Evolutionary conservation across 345 rosid species (phyloP), one percentile per base, ranked within the genome.

Genomic region (Eutrema japonicum): DNA sequence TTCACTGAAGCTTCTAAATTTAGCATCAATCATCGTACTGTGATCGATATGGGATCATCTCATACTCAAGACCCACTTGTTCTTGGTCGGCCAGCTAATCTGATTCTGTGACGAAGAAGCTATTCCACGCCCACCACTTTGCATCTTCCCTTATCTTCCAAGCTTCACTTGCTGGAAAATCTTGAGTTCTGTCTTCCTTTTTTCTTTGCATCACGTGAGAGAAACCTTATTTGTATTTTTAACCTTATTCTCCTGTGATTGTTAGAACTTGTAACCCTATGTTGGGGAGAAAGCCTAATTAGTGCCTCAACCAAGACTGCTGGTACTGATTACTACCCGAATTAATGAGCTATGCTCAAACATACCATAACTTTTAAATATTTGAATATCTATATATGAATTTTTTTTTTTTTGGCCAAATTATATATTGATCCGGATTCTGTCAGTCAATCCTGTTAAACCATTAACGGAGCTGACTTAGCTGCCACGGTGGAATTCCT

Each of bases 51-150:
- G 36, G 43, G 35, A 49, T 46, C 12, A 5, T 61, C 26, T 51
- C 33, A 43, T 29, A 50, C 10, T 50, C 33, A 50, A 50, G 60
- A 30, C 60, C 52, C n/a, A 27, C 11, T 51, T 72, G 69, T 51
- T 62, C 27, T 33, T 50, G 76, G 3, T 43, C 48, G 55, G 52
- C 22, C 55, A n/a, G 29, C n/a, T 64, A 55, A 27, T 36, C 40
- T 54, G 42, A 64, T 37, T n/a, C 38, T 73, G 49, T 73, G 57
- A 55, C 8, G 77, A 55, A 64, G 51, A 65, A 56, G 72, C 9
- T 66, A 57, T 41, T 66, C 29, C 66, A 56, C 1, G 12, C 52
- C 45, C 12, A 57, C 52, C 43, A 56, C 46, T 10, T 54, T 22
- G 13, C 7, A 11, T 68, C 30, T 53, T 30, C 7, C 52, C 63